Evolutionary conservation across 2,329 filamentous ascomycete genomes (phyloP).

Genomic region (Pestalotiopsis sp.): DNA sequence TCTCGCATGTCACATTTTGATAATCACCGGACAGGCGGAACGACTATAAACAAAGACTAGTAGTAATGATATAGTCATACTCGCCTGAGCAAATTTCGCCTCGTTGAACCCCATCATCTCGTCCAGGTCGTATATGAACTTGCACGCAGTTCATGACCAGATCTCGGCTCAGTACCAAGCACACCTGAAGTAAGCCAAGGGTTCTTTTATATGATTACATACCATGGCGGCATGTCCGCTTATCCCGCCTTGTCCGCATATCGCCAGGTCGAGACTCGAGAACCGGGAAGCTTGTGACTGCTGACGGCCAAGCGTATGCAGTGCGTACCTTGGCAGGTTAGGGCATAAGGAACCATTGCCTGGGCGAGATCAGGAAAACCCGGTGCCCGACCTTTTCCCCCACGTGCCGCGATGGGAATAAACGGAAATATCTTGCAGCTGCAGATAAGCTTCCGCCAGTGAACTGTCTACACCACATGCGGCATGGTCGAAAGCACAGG

Average conservation of each 20-base stretch:
- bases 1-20: too few species aligned
- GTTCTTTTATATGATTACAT: neutral
- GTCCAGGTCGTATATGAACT: too few species aligned
- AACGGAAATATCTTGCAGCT: constrained; percentile 10
- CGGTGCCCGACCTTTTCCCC: neutral
- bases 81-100: too few species aligned
- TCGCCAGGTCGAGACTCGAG: neutral
- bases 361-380: neutral
- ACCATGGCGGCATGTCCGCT: neutral
- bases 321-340: too few species aligned
- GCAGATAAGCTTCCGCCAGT: constrained; percentile 6
- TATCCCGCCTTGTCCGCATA: neutral
- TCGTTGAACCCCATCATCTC: too few species aligned
- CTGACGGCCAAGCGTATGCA: too few species aligned
- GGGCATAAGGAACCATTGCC: neutral
- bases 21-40: too few species aligned
- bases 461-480: neutral
- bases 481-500: constrained; percentile 7
- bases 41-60: too few species aligned
- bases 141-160: neutral
- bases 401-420: constrained; percentile 15
- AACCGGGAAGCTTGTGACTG: too few species aligned
- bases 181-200: neutral
- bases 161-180: neutral
- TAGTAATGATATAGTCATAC: too few species aligned